A percentile compares a stretch with the other conserved stretches of the same genome.
Evolutionary conservation across 2,329 filamentous ascomycete species (phyloP).

Genomic region (Fusarium sp.): DNA sequence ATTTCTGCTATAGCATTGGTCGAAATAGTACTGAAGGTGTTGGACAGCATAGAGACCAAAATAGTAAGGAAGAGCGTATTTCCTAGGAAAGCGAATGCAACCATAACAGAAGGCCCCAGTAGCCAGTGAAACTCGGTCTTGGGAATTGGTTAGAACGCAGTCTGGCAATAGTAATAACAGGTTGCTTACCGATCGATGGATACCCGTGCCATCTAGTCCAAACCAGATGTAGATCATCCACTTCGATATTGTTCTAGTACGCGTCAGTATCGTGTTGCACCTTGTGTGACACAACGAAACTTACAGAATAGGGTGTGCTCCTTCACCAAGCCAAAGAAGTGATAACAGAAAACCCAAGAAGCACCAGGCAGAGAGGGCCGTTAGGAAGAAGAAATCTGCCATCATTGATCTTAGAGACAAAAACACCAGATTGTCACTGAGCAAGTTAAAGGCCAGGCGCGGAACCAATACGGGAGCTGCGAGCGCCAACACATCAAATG

Average conservation of each 20-base stretch:
- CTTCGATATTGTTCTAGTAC: conserved; percentile 74
- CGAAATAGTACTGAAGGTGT: conserved; percentile 83
- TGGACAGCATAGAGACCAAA: conserved; percentile 85
- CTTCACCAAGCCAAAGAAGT: conserved; percentile 80
- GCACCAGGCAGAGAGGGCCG: conserved; percentile 81
- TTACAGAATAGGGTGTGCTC: conserved; percentile 67
- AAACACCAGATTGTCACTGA: conserved; percentile 87
- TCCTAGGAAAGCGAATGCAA: conserved; percentile 85
- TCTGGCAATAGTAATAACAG: not conserved
- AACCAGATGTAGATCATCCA: conserved; percentile 98
- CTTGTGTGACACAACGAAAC: conserved; percentile 33
- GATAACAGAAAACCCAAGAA: conserved; percentile 85
- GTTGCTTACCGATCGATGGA: conserved; percentile 63
- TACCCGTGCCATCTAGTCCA: conserved; percentile 78
- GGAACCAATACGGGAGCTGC: conserved; percentile 82
- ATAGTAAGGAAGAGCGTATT: conserved; percentile 92
- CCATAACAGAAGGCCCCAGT: conserved; percentile 83
- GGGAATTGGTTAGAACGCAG: conserved; percentile 10
- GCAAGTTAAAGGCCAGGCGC: conserved; percentile 81
- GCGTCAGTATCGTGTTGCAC: conserved; percentile 17
- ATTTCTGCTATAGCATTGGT: conserved; percentile 84
- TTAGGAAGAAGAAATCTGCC: conserved; percentile 83
- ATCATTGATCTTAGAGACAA: conserved; percentile 86
- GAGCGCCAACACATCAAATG: conserved; percentile 81
- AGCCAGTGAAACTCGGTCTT: conserved; percentile 79